Evolutionary conservation across 148 eudicot species (phyloP).

Genomic region (Amaranthus hypochondriacus): DNA sequence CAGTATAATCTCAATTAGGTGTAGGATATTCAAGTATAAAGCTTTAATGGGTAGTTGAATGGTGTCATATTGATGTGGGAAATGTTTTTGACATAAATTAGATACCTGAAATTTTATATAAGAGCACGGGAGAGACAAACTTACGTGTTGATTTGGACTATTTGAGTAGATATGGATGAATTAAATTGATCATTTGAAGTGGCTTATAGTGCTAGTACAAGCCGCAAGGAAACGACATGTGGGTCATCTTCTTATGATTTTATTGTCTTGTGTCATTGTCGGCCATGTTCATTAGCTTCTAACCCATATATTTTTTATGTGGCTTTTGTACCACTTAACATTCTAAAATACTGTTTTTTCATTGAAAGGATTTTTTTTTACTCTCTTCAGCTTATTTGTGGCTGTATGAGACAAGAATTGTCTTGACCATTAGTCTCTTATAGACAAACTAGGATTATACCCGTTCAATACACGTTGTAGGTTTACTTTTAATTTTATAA

Average conservation of each 20-base stretch:
- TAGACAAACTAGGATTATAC: too few relatives aligned
- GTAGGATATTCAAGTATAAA: background rate
- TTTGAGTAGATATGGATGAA: conserved; percentile 15
- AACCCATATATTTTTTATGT: background rate
- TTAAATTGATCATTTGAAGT: conserved; percentile 10
- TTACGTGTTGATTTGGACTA: conserved; percentile 24
- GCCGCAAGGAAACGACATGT: conserved; percentile 26
- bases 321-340: background rate
- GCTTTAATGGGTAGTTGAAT: background rate
- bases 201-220: conserved; percentile 1
- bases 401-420: too few relatives aligned
- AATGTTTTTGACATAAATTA: background rate
- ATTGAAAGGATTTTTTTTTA: too few relatives aligned
- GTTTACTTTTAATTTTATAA: too few relatives aligned
- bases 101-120: background rate
- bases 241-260: conserved; percentile 19
- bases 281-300: conserved; percentile 13
- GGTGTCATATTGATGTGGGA: conserved; percentile 10
- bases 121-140: conserved; percentile 17
- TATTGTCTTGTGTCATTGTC: conserved; percentile 20
- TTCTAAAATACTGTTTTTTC: too few relatives aligned
- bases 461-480: too few relatives aligned
- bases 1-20: background rate
- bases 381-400: too few relatives aligned
- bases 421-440: too few relatives aligned